A percentile compares a stretch with the other conserved stretches of the same genome.
phyloP scores from a whole-genome alignment of 306 rosid species.

The Vicia faba region DNA sequence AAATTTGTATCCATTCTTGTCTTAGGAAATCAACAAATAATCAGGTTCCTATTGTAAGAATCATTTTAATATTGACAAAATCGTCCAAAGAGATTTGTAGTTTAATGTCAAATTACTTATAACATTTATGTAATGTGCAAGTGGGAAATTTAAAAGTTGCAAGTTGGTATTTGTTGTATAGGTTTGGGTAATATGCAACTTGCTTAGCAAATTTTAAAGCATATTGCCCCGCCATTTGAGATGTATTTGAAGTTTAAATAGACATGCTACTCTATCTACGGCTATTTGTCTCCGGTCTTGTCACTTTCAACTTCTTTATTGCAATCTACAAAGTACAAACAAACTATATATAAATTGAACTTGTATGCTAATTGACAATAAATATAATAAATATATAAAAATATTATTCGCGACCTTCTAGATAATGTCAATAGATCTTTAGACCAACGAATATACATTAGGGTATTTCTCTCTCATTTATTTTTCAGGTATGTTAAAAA shows the following conservation, averaged over 20 bases:
- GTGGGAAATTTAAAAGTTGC: slow-evolving; percentile 33
- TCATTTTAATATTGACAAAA: slow-evolving; percentile 38
- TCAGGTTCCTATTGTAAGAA: slow-evolving; percentile 11
- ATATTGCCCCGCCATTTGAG: slow-evolving; percentile 15
- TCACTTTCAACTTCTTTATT: slow-evolving; percentile 26
- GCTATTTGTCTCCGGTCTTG: slow-evolving; percentile 17
- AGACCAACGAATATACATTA: too few species aligned
- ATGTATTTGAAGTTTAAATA: slow-evolving; percentile 11
- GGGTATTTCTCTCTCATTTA: too few species aligned
- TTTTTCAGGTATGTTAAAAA: too few species aligned
- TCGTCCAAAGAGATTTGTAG: slow-evolving; percentile 13
- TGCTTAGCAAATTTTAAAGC: slow-evolving; percentile 30
- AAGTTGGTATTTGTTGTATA: slow-evolving; percentile 31
- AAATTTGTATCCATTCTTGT: not conserved
- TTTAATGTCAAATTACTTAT: slow-evolving; percentile 37
- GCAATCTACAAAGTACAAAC: not conserved
- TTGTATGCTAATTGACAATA: not conserved
- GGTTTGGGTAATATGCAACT: slow-evolving; percentile 33
- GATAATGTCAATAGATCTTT: too few species aligned
- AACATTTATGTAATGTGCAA: not conserved
- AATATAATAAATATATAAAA: not conserved
- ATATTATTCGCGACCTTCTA: too few species aligned
- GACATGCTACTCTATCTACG: slow-evolving; percentile 21
- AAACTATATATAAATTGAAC: slow-evolving; percentile 7
- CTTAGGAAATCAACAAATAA: not conserved